Percentiles rank a stretch among this genome's conserved stretches.
Evolutionary conservation across 2,329 filamentous ascomycete species (phyloP).

Genomic region (Raffaelea ambrosiae): DNA sequence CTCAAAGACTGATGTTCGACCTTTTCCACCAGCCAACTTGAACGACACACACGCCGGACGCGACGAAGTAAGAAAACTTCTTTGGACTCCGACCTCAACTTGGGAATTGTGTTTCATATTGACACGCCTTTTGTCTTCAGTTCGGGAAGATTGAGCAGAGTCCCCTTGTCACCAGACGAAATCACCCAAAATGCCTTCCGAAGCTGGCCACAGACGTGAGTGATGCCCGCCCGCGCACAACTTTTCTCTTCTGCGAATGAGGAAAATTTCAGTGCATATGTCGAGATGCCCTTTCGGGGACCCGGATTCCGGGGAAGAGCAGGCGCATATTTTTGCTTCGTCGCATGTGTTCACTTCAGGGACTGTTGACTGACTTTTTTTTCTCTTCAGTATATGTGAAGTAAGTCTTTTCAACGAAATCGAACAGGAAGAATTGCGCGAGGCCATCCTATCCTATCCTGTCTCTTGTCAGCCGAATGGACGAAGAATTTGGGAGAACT

Average conservation of each 20-base stretch:
- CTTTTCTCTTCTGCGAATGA: no score
- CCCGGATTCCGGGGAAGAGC: no score
- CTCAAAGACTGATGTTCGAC: slow-evolving; percentile 10
- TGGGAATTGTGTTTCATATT: slow-evolving; percentile 26
- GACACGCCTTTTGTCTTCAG: slow-evolving; percentile 30
- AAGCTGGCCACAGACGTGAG: slow-evolving; percentile 84
- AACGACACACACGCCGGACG: slow-evolving; percentile 13
- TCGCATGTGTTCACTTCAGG: no score
- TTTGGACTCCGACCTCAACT: neutral
- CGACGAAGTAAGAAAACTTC: slow-evolving; percentile 14
- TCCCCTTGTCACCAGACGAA: slow-evolving; percentile 15
- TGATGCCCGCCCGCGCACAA: slow-evolving; percentile 19
- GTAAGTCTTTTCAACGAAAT: slow-evolving; percentile 46
- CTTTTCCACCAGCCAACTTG: slow-evolving; percentile 10
- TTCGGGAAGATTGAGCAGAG: slow-evolving; percentile 6
- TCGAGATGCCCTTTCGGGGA: no score
- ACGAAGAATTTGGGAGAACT: neutral
- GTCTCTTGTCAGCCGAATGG: slow-evolving; percentile 11
- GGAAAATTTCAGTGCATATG: no score
- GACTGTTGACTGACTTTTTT: neutral
- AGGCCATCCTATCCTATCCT: no score
- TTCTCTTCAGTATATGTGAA: slow-evolving; percentile 67
- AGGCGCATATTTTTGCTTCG: no score
- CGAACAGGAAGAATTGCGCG: neutral
- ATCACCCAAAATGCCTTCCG: slow-evolving; percentile 68